These are phyloP conservation scores for Antitrichia curtipendula DNA, from an alignment of 225 moss, liverwort and hornwort species.

Conservation along the genomic window DNA sequence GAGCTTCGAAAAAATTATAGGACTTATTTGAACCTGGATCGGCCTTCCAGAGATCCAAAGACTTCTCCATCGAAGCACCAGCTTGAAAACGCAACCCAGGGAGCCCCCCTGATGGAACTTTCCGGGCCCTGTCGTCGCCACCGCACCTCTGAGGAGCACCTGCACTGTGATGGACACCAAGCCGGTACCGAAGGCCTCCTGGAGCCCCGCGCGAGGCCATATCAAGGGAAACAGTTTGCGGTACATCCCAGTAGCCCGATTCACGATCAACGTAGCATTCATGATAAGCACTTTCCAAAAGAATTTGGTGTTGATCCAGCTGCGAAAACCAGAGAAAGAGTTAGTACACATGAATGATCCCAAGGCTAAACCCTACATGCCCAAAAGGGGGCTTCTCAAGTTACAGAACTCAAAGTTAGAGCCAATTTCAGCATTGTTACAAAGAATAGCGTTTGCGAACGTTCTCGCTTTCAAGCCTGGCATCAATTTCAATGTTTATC, in stretches of 20 bases:
- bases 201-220: conserved; percentile 40
- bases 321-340: conserved; percentile 11
- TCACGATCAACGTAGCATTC: conserved; percentile 66
- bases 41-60: conserved; percentile 51
- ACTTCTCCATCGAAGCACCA: conserved; percentile 59
- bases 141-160: conserved; percentile 51
- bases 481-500: not conserved
- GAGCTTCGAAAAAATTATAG: conserved; percentile 46
- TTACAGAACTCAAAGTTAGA: not conserved
- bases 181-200: conserved; percentile 56
- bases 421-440: not conserved
- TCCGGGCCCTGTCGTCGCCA: conserved; percentile 19
- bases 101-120: conserved; percentile 39
- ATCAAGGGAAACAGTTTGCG: conserved; percentile 59
- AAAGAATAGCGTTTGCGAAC: not conserved
- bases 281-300: conserved; percentile 48
- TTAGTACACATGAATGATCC: not conserved
- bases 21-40: conserved; percentile 12
- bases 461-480: not conserved
- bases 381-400: not conserved
- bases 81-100: conserved; percentile 64
- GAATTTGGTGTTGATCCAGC: conserved; percentile 55
- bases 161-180: conserved; percentile 68
- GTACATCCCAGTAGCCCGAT: conserved; percentile 75
- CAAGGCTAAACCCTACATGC: not conserved